These are phyloP conservation scores for Paralagenidium karlingii DNA, from an alignment of 352 stramenopile genomes.

Conservation along the genomic window DNA sequence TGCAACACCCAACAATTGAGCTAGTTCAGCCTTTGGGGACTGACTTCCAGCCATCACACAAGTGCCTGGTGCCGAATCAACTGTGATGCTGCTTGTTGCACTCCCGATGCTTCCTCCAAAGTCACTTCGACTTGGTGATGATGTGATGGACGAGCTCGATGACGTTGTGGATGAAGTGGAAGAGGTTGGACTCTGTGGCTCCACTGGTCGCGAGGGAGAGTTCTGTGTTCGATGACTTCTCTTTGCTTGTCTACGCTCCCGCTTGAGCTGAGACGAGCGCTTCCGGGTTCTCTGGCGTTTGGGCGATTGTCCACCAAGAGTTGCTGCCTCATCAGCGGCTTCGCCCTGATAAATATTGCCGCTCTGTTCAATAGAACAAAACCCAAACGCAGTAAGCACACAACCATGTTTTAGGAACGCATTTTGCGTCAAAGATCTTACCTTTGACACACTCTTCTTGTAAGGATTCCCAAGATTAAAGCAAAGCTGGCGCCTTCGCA, in stretches of 20 bases:
- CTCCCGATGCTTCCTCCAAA: conserved; percentile 30
- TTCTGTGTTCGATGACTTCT: conserved; percentile 41
- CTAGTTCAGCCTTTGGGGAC: conserved; percentile 62
- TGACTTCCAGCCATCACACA: conserved; percentile 65
- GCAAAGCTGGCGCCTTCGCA: conserved; percentile 61
- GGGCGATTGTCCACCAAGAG: conserved; percentile 56
- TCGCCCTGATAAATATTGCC: conserved; percentile 80
- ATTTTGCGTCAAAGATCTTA: conserved; percentile 2
- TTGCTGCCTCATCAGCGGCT: conserved; percentile 71
- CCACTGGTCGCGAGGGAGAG: conserved; percentile 57
- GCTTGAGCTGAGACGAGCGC: conserved; percentile 73
- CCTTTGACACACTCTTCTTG: conserved; percentile 82
- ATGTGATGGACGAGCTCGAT: conserved; percentile 29
- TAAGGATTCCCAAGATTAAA: conserved; percentile 83
- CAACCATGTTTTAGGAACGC: not conserved
- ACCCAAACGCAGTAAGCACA: not conserved
- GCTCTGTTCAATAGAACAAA: conserved; percentile 6
- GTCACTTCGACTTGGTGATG: conserved; percentile 52
- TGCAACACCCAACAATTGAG: conserved; percentile 66
- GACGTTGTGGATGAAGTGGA: conserved; percentile 33
- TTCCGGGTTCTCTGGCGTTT: conserved; percentile 76
- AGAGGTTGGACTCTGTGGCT: conserved; percentile 49
- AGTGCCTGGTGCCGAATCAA: no score
- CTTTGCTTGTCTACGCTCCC: conserved; percentile 66
- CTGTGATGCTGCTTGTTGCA: conserved; percentile 31